A percentile compares a stretch with the other conserved stretches of the same genome.
phyloP scores from a whole-genome alignment of 352 stramenopile genomes.

The Phytophthora idaei region DNA sequence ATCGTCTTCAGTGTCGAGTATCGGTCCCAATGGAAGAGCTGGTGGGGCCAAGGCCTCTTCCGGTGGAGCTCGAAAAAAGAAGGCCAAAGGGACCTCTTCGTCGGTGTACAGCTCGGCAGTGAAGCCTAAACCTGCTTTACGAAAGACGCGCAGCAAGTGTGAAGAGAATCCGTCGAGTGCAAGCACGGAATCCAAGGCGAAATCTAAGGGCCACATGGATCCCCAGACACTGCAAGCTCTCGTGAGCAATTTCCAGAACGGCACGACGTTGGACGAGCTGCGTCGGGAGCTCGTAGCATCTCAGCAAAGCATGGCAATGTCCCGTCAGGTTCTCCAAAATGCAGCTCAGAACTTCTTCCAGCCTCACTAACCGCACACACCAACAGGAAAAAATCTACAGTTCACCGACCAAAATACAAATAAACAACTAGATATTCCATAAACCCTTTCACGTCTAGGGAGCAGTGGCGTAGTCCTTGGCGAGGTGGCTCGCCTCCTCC shows the following conservation, averaged over 20 bases:
- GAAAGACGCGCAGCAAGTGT: conserved; percentile 37
- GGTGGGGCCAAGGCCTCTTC: conserved; percentile 8
- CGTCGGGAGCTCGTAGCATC: conserved; percentile 68
- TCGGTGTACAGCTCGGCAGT: conserved; percentile 41
- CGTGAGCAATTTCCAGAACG: conserved; percentile 76
- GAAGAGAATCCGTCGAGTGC: conserved; percentile 13
- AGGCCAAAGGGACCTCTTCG: conserved; percentile 18
- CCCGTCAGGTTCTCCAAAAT: conserved; percentile 66
- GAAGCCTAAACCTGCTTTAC: conserved; percentile 41
- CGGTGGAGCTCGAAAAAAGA: conserved; percentile 43
- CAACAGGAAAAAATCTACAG: conserved; percentile 3
- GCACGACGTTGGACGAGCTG: conserved; percentile 65
- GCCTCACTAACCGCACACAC: conserved; percentile 19
- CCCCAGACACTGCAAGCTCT: conserved; percentile 66
- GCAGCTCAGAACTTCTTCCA: conserved; percentile 76
- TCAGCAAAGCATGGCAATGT: conserved; percentile 73
- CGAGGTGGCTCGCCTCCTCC: conserved; percentile 41
- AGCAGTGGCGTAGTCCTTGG: conserved; percentile 46
- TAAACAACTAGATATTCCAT: conserved; percentile 25
- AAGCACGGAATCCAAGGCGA: conserved; percentile 14
- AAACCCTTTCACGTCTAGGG: conserved; percentile 8
- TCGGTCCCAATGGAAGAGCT: conserved; percentile 5
- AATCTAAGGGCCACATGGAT: conserved; percentile 51
- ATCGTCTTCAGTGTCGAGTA: conserved; percentile 29
- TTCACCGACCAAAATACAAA: conserved; percentile 21